Base-by-base conservation (phyloP, 1,284 basidiomycete genomes). In the Malassezia obtusa region DNA sequence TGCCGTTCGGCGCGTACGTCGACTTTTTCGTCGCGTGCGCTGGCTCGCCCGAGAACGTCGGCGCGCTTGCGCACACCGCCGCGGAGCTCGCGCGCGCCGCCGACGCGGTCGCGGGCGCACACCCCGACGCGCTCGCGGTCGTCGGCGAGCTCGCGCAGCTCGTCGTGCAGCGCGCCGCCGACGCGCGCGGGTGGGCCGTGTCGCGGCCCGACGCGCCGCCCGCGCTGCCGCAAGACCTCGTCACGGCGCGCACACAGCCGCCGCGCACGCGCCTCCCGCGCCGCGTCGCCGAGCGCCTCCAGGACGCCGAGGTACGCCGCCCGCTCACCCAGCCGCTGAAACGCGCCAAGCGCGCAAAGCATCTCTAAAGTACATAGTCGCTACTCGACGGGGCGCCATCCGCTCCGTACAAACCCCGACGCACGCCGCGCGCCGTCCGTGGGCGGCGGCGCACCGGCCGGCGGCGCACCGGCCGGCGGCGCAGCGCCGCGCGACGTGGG, bases 101-200 rank as follows among this genome's bases (percentile, higher is more conserved):
- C 7, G 90, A 94, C 70, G 77, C 81, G 0, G 12, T 12, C 7
- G n/a, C n/a, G n/a, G n/a, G n/a, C n/a, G n/a, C n/a, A n/a, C n/a
- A n/a, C n/a, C n/a, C n/a, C 22, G 43, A 41, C 24, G 63, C 87
- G 67, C 77, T 99, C 26, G 95, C 94, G 70, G 80, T 83, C n/a
- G 78, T 89, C 44, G 84, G 84, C 59, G 94, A 98, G 67, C 78
- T 98, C 4, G 84, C 90, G 0, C 87, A 94, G 75, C 81, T 88
- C 59, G 77, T 94, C 31, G 86, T 96, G 73, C 86, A 84, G 65
- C 76, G 77, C 0, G 80, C 81, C 19, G 84, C 87, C 0, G 79
- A 82, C 30, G 61, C 76, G 3, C 80, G 84, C 45, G 80, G 79
- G 3, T 95, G 91, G 89, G 80, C 79, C 78, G 82, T 24, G n/a